Evolutionary conservation across 2,329 filamentous ascomycete genomes (phyloP), one percentile per base, ranked within the genome.

Genomic region (Aspergillus sp.): DNA sequence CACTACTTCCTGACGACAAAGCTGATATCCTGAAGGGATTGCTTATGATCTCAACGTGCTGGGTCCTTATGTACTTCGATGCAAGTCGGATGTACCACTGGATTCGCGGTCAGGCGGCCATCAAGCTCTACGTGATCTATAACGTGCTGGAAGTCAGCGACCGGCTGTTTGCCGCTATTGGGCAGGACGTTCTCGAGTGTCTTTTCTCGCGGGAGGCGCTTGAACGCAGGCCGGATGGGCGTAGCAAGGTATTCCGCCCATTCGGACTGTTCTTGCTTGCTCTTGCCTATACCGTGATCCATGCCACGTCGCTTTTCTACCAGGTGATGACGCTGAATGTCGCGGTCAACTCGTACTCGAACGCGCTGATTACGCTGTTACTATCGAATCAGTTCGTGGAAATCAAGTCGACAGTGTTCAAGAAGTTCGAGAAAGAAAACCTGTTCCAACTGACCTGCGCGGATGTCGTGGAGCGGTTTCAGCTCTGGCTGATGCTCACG

Each of bases 341-440:
- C 3, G 93, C 93, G 0, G 91, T 98, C 57, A 98, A 98, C 67
- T 96, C 91, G 0, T 98, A 98, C 67, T 96, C 90, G 0, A 98
- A 98, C 61, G 91, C 93, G 0, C 74, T 98, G 4, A 76, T 98
- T 32, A 96, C 93, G 0, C 78, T 98, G 1, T 75, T 98, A 2
- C 81, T 98, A 63, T 96, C 90, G 5, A 98, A 97, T 62, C 94
- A 98, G 62, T 98, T 98, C 59, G 93, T 98, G 39, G 93, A 98
- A 70, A 95, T 98, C 74, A 98, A 98, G 63, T 88, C 88, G 50
- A 94, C 90, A 0, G 94, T 98, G 1, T 98, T 98, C 75, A 97
- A 98, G 72, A 93, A 91, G 50, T 94, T 97, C 53, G 93, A 98
- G 59, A 97, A 96, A 65, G 93, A 98, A 62, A 97, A 95, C 55